Evolutionary conservation across 306 rosid species (phyloP).

Genomic region (Chamaecrista fasciculata): DNA sequence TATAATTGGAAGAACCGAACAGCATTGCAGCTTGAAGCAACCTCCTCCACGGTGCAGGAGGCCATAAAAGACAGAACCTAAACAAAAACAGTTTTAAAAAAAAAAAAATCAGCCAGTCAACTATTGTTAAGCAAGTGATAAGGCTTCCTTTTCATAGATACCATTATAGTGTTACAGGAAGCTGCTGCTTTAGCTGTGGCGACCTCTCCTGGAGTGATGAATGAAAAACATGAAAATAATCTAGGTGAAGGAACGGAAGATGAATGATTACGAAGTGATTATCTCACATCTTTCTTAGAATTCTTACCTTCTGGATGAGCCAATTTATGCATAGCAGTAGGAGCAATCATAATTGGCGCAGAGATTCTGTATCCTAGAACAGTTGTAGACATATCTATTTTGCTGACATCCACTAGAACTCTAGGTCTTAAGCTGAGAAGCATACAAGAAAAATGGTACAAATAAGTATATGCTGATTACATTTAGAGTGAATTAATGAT

Average conservation of each 20-base stretch:
- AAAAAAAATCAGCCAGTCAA: background rate
- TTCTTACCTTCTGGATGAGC: slow-evolving; percentile 62
- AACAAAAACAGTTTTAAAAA: no score
- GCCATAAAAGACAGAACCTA: slow-evolving; percentile 51
- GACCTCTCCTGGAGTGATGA: slow-evolving; percentile 50
- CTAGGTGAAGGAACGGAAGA: background rate
- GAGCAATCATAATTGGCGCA: slow-evolving; percentile 61
- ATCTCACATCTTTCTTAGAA: background rate
- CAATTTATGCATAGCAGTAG: slow-evolving; percentile 49
- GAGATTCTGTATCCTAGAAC: slow-evolving; percentile 52
- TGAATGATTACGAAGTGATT: background rate
- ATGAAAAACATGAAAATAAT: background rate
- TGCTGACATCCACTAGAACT: slow-evolving; percentile 67
- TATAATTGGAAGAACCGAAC: slow-evolving; percentile 72
- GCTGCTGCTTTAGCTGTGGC: slow-evolving; percentile 81
- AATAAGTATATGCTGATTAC: background rate
- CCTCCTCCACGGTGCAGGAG: slow-evolving; percentile 60
- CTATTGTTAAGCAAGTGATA: background rate
- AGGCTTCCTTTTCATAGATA: slow-evolving; percentile 20
- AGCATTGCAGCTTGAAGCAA: slow-evolving; percentile 70
- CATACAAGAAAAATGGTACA: background rate
- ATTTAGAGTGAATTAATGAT: no score
- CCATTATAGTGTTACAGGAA: slow-evolving; percentile 65
- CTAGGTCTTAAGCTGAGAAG: slow-evolving; percentile 59
- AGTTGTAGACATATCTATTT: slow-evolving; percentile 53